These are phyloP conservation scores for Kalanchoe fedtschenkoi DNA, from an alignment of 164 flowering plant species.

Conservation along the genomic window DNA sequence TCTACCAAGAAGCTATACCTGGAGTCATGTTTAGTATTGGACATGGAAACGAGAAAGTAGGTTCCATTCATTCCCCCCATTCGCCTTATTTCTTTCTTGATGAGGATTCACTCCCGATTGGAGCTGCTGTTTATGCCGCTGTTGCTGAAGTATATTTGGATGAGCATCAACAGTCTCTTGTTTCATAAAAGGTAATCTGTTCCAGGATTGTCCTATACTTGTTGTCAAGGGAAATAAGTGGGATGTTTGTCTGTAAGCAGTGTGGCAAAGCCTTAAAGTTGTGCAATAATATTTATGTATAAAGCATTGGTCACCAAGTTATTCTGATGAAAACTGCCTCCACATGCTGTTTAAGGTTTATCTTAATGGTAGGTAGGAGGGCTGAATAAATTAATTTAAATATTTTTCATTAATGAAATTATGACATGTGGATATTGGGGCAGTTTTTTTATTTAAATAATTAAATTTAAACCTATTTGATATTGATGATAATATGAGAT, in stretches of 20 bases:
- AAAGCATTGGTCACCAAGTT: too few relatives aligned
- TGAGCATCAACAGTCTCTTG: slow-evolving; percentile 23
- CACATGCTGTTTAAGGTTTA: too few relatives aligned
- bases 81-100: slow-evolving; percentile 74
- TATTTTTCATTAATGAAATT: too few relatives aligned
- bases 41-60: slow-evolving; percentile 53
- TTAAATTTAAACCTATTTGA: too few relatives aligned
- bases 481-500: too few relatives aligned
- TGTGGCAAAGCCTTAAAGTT: too few relatives aligned
- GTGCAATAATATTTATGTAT: too few relatives aligned
- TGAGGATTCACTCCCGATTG: slow-evolving; percentile 75
- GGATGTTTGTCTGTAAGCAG: neutral
- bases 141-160: slow-evolving; percentile 56
- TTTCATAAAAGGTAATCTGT: neutral
- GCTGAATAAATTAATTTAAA: too few relatives aligned
- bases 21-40: slow-evolving; percentile 62
- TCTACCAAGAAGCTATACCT: slow-evolving; percentile 63
- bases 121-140: slow-evolving; percentile 66
- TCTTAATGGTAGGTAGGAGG: too few relatives aligned
- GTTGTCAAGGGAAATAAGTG: neutral
- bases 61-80: slow-evolving; percentile 61
- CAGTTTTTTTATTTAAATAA: too few relatives aligned
- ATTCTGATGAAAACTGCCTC: too few relatives aligned
- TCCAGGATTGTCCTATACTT: neutral
- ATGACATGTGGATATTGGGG: too few relatives aligned